These are phyloP conservation scores for Citrus australasica DNA, from an alignment of 345 rosid species.

Conservation along the genomic window DNA sequence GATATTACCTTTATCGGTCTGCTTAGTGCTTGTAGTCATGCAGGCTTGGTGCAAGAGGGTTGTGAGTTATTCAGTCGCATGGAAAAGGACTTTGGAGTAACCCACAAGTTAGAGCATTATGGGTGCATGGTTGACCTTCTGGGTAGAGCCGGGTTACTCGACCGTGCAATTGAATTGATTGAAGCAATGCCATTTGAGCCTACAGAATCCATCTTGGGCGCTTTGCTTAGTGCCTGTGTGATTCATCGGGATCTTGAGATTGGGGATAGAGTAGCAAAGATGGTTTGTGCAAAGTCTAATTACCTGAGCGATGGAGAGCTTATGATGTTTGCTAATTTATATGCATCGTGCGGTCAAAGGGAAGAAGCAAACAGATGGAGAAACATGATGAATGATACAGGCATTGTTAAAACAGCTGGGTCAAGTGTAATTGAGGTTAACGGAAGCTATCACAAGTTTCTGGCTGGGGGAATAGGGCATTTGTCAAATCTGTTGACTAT, in stretches of 20 bases:
- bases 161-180: constrained; percentile 13
- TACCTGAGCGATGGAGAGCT: constrained; percentile 26
- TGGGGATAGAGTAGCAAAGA: constrained; percentile 13
- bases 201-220: constrained; percentile 22
- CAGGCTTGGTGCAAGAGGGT: constrained; percentile 28
- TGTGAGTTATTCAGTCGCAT: constrained; percentile 14
- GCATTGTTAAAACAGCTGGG: constrained; percentile 24
- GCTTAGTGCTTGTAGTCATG: constrained; percentile 29
- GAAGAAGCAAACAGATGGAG: constrained; percentile 21
- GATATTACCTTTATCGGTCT: constrained; percentile 24
- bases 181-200: constrained; percentile 25
- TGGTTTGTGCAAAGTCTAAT: constrained; percentile 3
- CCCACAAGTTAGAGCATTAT: constrained; percentile 26
- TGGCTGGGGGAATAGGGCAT: constrained; percentile 3
- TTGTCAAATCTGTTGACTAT: background rate
- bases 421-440: constrained; percentile 14
- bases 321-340: constrained; percentile 24
- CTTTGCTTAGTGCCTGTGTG: constrained; percentile 31
- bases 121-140: constrained; percentile 30
- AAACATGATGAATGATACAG: constrained; percentile 21
- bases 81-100: constrained; percentile 20
- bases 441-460: constrained; percentile 15
- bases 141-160: constrained; percentile 11
- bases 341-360: constrained; percentile 23
- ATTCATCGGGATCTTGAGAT: constrained; percentile 21